Evolutionary conservation across 2,329 filamentous ascomycete species (phyloP).

Genomic region (Hymenoscyphus scutula): DNA sequence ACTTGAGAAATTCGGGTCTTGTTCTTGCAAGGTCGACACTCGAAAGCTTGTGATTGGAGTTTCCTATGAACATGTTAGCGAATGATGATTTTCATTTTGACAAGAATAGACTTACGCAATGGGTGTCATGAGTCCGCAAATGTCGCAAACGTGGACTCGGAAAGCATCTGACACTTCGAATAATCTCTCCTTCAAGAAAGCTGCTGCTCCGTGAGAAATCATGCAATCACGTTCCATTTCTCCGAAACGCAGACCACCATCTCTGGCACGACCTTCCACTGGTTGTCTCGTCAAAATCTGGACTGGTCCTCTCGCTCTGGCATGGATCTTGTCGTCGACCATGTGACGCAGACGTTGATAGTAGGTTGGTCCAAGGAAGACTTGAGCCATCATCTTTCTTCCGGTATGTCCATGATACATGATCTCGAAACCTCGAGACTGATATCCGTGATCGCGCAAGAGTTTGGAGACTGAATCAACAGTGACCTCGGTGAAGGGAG

Average conservation of each 20-base stretch:
- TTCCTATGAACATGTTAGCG: constrained; percentile 58
- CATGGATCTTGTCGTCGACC: constrained; percentile 99
- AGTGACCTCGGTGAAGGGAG: constrained; percentile 95
- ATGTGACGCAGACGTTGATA: constrained; percentile 98
- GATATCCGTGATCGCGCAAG: constrained; percentile 86
- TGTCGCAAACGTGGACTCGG: constrained; percentile 96
- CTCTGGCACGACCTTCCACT: constrained; percentile 95
- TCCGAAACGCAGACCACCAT: constrained; percentile 98
- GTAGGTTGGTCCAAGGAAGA: constrained; percentile 97
- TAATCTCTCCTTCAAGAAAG: constrained; percentile 94
- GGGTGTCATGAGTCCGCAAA: constrained; percentile 97
- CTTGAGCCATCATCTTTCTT: constrained; percentile 85
- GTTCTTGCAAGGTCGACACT: constrained; percentile 97
- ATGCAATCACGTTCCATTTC: constrained; percentile 99
- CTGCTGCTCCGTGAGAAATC: constrained; percentile 98
- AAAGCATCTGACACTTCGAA: constrained; percentile 98
- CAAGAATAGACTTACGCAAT: constrained; percentile 74
- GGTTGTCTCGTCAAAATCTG: constrained; percentile 97
- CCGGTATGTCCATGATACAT: constrained; percentile 99
- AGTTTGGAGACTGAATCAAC: constrained; percentile 89
- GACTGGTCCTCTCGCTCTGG: constrained; percentile 91
- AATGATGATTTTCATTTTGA: not conserved
- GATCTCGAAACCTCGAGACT: constrained; percentile 94
- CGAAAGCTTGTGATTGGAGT: constrained; percentile 92
- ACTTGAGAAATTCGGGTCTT: constrained; percentile 98